Base-by-base conservation (phyloP, 1,284 basidiomycete genomes). In the Wolfiporia cocos region DNA sequence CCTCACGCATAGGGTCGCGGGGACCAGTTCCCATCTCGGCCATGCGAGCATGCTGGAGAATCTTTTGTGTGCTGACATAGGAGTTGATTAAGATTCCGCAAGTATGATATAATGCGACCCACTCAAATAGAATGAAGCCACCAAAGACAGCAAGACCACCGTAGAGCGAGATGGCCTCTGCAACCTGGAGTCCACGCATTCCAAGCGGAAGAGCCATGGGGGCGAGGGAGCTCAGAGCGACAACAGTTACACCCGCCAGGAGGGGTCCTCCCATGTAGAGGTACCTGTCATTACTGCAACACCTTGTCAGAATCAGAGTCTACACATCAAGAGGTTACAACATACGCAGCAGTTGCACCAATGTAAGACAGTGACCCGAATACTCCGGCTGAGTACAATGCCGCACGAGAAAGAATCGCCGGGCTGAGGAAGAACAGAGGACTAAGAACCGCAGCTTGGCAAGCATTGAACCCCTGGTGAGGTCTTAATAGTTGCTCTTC, bases 101-200 rank as follows among this genome's bases (percentile, higher is more conserved):
- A 17, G 21, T 18, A 24, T 19, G 15, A 24, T n/a, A 10, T n/a
- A 22, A 31, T n/a, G 64, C 80, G 58, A n/a, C n/a, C n/a, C 59
- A 85, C 86, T 94, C 91, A 56, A 81, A 94, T 23, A 94, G 78
- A 14, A 92, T 84, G 54, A 93, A 90, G 24, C 85, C 90, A 42
- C 84, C 70, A 58, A 95, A 94, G 3, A 95, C 85, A 20, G 87
- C 92, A 28, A 94, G 73, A 46, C 91, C 90, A 40, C 90, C 90
- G 49, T 90, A 88, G 2, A 94, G 73, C 20, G 82, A 86, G 43
- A 95, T 75, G 1, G 83, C 69, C 65, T 95, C 92, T 3, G 85
- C 72, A 34, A 87, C 65, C 4, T 86, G 85, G 20, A 94, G 72
- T 18, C 81, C 75, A 44, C 90, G 80, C 47, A 90, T 66, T 40